Conservation (phyloP, 2,329 filamentous ascomycete species). For the Aschersonia sp. region DNA sequence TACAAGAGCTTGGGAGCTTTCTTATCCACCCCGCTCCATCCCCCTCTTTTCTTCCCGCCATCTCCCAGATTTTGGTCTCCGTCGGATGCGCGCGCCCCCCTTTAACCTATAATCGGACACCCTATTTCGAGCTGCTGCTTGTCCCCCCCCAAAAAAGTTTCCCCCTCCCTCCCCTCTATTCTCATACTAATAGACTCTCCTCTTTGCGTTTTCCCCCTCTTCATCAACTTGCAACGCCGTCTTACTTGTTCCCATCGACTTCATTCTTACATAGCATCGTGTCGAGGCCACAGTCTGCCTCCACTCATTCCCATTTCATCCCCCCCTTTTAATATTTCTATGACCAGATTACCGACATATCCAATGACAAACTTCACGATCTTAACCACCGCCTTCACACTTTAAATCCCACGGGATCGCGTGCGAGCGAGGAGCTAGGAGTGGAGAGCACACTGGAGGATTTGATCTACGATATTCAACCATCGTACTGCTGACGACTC, state of each 20-base stretch:
- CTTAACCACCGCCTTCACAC: constrained; percentile 46
- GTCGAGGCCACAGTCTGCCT: constrained; percentile 17
- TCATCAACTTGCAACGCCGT: background rate
- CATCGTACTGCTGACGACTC: constrained; percentile 31
- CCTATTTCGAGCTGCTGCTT: constrained; percentile 3
- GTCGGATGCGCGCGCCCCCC: constrained; percentile 9
- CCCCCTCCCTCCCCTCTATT: constrained; percentile 6
- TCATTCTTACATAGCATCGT: too few relatives aligned
- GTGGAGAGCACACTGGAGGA: constrained; percentile 15
- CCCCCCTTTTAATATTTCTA: constrained; percentile 22
- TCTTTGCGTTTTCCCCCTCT: constrained; percentile 9
- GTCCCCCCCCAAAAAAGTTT: constrained; percentile 2
- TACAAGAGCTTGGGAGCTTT: background rate
- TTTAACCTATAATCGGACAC: constrained; percentile 7
- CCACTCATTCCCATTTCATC: constrained; percentile 5
- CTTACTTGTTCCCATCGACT: constrained; percentile 3
- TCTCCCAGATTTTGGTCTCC: constrained; percentile 9
- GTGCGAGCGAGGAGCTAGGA: constrained; percentile 41
- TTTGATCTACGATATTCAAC: constrained; percentile 40
- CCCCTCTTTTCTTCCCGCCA: constrained; percentile 2
- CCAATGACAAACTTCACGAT: constrained; percentile 38
- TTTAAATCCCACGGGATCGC: constrained; percentile 58
- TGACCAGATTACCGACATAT: constrained; percentile 24
- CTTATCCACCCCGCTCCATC: background rate
- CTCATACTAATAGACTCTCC: constrained; percentile 7